Evolutionary conservation across 371 early-diverging fungal genomes (phyloP), one percentile per base, ranked within the genome.

Genomic region (Mucor sp.): DNA sequence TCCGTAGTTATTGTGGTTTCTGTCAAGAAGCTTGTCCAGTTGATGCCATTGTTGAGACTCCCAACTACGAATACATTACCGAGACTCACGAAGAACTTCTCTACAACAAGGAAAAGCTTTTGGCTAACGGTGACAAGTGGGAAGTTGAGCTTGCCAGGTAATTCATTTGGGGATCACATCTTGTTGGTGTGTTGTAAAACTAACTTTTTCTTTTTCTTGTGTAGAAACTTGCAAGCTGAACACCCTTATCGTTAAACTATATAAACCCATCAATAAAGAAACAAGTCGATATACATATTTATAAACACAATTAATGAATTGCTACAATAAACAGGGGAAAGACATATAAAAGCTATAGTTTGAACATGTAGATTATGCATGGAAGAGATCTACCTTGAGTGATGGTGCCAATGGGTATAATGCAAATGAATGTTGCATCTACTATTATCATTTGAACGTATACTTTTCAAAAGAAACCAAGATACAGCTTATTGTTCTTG

Each of bases 81-180:
- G 99, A 98, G 85, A 95, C 99, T 48, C 95, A 94, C 81, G 99
- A 98, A 81, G 94, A 94, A 75, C 84, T 94, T 60, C 82, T 98
- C 66, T 97, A 98, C 84, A 98, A 97, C 88, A 98, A 97, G 90
- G 97, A 98, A 76, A 98, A 98, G 87, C 86, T 98, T 25, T 83
- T 98, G 72, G 91, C 94, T 47, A 98, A 98, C 75, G 99, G 99
- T 74, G 99, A 98, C 84, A 96, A 96, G 86, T 98, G 99, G 97
- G 99, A 98, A 82, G 91, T 89, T 41, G 92, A 92, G 72, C 87
- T 94, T 81, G 89, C 91, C 28, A 86, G 90, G 80, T 84, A 85
- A 70, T 33, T 35, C 12, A 19, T 14, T 23, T 21, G 14, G 6
- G 9, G 6, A 39, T 56, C 48, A 21, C 27, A 25, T 8, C 17